Evolutionary conservation across 2,329 filamentous ascomycete species (phyloP).

Genomic region (Talaromyces sp.): DNA sequence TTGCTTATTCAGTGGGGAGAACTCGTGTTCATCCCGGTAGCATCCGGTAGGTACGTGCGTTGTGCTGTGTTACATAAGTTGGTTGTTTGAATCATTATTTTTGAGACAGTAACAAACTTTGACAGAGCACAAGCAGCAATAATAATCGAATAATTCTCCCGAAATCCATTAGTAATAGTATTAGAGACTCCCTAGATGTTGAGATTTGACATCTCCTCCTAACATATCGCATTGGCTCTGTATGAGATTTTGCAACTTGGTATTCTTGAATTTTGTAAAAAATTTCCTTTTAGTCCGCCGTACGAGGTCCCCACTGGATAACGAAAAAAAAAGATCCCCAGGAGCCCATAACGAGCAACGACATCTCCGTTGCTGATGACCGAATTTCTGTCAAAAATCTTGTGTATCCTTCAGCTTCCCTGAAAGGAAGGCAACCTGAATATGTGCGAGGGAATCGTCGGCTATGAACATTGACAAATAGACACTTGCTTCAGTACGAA

Average conservation of each 20-base stretch:
- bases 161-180: background rate
- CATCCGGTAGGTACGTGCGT: background rate
- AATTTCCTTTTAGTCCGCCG: too few relatives aligned
- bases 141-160: background rate
- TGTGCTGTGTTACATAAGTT: background rate
- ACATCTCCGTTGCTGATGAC: background rate
- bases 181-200: background rate
- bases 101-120: background rate
- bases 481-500: background rate
- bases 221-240: too few relatives aligned
- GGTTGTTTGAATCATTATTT: background rate
- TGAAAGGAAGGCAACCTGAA: background rate
- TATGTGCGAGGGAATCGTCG: background rate
- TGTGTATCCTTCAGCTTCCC: background rate
- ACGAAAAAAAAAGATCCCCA: background rate
- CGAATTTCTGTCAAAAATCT: background rate
- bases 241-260: too few relatives aligned
- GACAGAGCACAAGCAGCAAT: background rate
- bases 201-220: background rate
- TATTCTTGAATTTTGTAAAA: too few relatives aligned
- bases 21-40: background rate
- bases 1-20: background rate
- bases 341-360: background rate
- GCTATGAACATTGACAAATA: background rate
- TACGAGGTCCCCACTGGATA: background rate